These are phyloP conservation scores for Fusarium burgessii DNA, from an alignment of 2,329 filamentous ascomycete genomes.

Conservation along the genomic window DNA sequence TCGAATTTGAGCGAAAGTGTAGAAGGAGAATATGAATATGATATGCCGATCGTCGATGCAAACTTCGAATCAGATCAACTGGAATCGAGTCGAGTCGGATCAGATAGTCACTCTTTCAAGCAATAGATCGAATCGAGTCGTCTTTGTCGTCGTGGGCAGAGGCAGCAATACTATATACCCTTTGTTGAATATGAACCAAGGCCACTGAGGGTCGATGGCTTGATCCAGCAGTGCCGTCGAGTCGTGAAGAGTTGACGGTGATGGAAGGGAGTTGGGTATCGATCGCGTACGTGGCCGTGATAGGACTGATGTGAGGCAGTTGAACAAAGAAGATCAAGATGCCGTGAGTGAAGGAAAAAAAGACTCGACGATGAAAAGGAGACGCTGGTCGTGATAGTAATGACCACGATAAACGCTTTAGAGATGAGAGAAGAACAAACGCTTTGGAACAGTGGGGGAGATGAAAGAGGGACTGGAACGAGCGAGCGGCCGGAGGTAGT, in stretches of 20 bases:
- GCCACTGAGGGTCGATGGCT: slow-evolving; percentile 15
- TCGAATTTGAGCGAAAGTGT: slow-evolving; percentile 28
- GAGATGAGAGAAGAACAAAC: slow-evolving; percentile 38
- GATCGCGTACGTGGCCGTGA: slow-evolving; percentile 15
- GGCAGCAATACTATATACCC: not conserved
- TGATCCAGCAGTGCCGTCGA: slow-evolving; percentile 26
- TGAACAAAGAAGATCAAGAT: slow-evolving; percentile 38
- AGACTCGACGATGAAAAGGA: slow-evolving; percentile 36
- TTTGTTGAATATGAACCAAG: slow-evolving; percentile 6
- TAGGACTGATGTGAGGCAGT: slow-evolving; percentile 25
- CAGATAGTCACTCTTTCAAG: not conserved
- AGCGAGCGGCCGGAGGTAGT: slow-evolving; percentile 52
- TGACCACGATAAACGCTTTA: slow-evolving; percentile 39
- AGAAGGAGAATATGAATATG: slow-evolving; percentile 10
- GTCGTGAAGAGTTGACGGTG: slow-evolving; percentile 5
- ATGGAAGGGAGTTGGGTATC: not conserved
- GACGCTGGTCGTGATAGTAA: slow-evolving; percentile 35
- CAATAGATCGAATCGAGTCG: slow-evolving; percentile 13
- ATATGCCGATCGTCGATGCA: not conserved
- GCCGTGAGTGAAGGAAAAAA: slow-evolving; percentile 30
- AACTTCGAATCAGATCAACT: slow-evolving; percentile 45
- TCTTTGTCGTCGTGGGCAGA: slow-evolving; percentile 10
- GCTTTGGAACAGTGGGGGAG: slow-evolving; percentile 46
- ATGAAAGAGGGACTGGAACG: slow-evolving; percentile 58
- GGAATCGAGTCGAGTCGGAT: slow-evolving; percentile 31